These are phyloP conservation scores for Spinellus fusiger DNA, from an alignment of 192 early-diverging fungal genomes.

Conservation along the genomic window DNA sequence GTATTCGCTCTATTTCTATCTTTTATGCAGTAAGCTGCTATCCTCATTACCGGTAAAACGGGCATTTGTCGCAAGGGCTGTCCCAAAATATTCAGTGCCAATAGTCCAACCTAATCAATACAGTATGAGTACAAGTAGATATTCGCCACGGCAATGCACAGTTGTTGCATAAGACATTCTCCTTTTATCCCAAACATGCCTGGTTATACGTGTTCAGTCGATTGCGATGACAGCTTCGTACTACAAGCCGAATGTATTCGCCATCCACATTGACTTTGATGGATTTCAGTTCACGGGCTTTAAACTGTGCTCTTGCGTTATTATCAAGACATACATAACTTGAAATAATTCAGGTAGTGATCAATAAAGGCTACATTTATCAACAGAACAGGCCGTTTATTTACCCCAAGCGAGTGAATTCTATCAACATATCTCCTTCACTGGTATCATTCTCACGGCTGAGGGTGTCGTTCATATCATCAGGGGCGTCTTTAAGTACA, in stretches of 20 bases:
- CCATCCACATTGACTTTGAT: constrained; percentile 64
- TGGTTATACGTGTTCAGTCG: constrained; percentile 70
- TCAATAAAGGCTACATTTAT: no score
- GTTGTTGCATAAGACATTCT: neutral
- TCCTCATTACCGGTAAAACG: constrained; percentile 1
- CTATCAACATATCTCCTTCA: constrained; percentile 24
- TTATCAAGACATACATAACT: constrained; percentile 66
- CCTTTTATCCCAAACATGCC: constrained; percentile 30
- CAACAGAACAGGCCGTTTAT: neutral
- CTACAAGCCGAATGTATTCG: constrained; percentile 61
- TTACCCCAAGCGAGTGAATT: constrained; percentile 34
- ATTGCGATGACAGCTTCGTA: constrained; percentile 67
- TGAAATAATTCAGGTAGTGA: no score
- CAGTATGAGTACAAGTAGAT: neutral
- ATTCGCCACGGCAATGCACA: neutral
- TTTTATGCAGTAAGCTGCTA: neutral
- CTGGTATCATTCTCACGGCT: constrained; percentile 8
- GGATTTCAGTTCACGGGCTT: constrained; percentile 70
- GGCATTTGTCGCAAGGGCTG: constrained; percentile 4
- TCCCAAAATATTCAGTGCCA: constrained; percentile 9
- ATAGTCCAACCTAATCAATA: constrained; percentile 7
- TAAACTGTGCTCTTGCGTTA: constrained; percentile 54
- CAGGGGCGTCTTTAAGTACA: neutral
- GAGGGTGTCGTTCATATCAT: neutral
- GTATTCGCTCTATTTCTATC: no score